Percentiles rank a stretch among this genome's conserved stretches.
Evolutionary conservation across 1,139 yeast species (phyloP).

Genomic region (Magnusiomyces suaveolens): DNA sequence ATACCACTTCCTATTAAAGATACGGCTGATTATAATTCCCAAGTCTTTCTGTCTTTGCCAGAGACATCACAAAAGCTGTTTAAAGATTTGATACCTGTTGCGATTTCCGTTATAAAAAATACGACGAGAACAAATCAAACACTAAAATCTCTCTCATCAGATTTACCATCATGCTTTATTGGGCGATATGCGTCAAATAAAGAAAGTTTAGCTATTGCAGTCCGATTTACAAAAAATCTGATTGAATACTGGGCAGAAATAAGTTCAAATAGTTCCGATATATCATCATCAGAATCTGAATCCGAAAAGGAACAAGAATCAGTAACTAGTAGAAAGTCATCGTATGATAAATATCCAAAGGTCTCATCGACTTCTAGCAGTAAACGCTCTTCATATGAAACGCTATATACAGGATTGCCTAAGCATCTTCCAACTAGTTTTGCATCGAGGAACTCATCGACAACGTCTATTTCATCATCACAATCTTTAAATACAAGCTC

Average conservation of each 20-base stretch:
- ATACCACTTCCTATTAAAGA: slow-evolving; percentile 28
- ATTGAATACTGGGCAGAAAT: slow-evolving; percentile 26
- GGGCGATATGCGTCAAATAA: slow-evolving; percentile 23
- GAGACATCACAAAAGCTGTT: slow-evolving; percentile 20
- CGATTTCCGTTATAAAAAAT: slow-evolving; percentile 17
- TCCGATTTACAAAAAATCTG: slow-evolving; percentile 23
- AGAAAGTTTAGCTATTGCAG: slow-evolving; percentile 24
- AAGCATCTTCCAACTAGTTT: background rate
- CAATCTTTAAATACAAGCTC: background rate
- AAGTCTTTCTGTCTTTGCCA: slow-evolving; percentile 19
- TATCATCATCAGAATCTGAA: background rate
- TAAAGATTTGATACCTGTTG: slow-evolving; percentile 19
- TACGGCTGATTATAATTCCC: slow-evolving; percentile 22
- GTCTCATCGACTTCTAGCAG: background rate
- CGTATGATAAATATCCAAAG: background rate
- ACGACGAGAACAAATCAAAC: slow-evolving; percentile 16
- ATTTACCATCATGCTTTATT: slow-evolving; percentile 29
- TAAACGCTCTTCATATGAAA: background rate
- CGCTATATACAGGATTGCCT: background rate
- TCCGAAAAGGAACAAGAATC: background rate
- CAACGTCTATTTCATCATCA: background rate
- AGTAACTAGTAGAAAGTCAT: background rate
- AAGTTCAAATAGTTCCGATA: slow-evolving; percentile 3
- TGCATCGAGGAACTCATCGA: background rate
- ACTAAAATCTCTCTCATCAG: slow-evolving; percentile 10